Percentiles rank a stretch among this genome's conserved stretches.
Evolutionary conservation across 1,284 basidiomycete genomes (phyloP).

Genomic region (Ceratobasidium sp.): DNA sequence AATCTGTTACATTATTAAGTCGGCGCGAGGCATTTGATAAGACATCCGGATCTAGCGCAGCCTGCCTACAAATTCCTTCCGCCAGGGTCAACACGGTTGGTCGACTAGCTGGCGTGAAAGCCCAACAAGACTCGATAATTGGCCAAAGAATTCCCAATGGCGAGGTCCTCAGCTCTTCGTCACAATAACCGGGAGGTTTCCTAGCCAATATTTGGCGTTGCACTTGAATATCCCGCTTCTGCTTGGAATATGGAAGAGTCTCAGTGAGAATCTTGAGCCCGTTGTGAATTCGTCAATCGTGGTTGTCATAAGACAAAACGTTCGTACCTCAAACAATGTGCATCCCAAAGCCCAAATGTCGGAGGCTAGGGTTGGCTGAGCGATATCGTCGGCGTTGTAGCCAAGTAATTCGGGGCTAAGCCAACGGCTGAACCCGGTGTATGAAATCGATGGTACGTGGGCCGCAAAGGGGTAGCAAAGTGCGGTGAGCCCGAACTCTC

Average conservation of each 20-base stretch:
- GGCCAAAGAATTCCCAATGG: neutral
- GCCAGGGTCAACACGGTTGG: neutral
- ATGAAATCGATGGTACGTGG: constrained; percentile 7
- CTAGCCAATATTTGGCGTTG: neutral
- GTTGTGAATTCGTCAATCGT: too few species aligned
- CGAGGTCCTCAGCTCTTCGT: neutral
- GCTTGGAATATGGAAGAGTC: constrained; percentile 9
- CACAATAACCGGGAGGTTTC: neutral
- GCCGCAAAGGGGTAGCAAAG: constrained; percentile 18
- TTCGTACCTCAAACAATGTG: constrained; percentile 26
- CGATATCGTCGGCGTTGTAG: neutral
- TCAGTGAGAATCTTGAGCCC: constrained; percentile 1
- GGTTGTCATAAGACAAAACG: neutral
- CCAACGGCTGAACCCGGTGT: constrained; percentile 26
- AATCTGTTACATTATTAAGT: too few species aligned
- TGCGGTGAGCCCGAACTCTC: constrained; percentile 36
- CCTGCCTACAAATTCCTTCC: neutral
- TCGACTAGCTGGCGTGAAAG: neutral
- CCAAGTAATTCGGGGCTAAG: constrained; percentile 22
- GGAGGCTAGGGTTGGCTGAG: neutral
- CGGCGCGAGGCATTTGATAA: too few species aligned
- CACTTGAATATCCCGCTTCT: neutral
- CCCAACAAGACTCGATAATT: constrained; percentile 10
- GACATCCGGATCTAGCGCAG: too few species aligned
- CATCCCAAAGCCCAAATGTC: constrained; percentile 39